Evolutionary conservation across 495 filamentous ascomycete genomes (phyloP).

Genomic region (Staphylotrichum longicolle): DNA sequence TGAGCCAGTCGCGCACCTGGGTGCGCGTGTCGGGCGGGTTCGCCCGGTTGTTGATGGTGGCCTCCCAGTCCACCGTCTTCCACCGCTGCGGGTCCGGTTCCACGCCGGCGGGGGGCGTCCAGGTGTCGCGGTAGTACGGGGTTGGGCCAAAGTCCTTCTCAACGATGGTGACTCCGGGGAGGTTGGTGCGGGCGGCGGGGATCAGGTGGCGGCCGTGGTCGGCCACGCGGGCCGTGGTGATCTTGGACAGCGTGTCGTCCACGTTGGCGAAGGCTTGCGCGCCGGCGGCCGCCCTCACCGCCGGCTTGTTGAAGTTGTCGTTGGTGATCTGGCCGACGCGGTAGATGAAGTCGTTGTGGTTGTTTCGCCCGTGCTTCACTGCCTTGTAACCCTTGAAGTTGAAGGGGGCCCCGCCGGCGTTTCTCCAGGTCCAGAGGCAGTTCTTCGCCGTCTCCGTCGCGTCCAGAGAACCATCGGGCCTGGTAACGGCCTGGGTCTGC

Average conservation of each 20-base stretch:
- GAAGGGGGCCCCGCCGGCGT: not conserved
- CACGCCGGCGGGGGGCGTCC: not conserved
- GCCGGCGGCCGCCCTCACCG: not conserved
- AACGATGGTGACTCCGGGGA: not conserved
- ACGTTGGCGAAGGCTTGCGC: not conserved
- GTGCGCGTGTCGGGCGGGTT: not conserved
- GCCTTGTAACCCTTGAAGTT: not conserved
- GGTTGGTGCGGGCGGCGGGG: not conserved
- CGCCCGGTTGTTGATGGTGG: not conserved
- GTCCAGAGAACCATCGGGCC: not conserved
- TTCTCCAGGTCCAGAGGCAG: constrained; percentile 1
- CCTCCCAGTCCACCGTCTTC: not conserved
- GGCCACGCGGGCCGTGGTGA: not conserved
- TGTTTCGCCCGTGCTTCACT: not conserved
- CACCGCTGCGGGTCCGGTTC: not conserved
- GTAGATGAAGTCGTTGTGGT: constrained; percentile 1
- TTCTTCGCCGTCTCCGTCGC: not conserved
- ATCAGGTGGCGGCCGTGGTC: constrained; percentile 1
- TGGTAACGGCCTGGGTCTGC: not conserved
- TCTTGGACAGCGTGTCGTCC: not conserved
- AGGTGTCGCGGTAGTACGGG: not conserved
- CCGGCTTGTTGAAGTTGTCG: not conserved
- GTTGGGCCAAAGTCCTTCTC: not conserved
- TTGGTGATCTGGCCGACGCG: not conserved
- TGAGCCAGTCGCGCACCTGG: not conserved